These are phyloP conservation scores for Tricholoma sp. DNA, from an alignment of 768 basidiomycete genomes.

Conservation along the genomic window DNA sequence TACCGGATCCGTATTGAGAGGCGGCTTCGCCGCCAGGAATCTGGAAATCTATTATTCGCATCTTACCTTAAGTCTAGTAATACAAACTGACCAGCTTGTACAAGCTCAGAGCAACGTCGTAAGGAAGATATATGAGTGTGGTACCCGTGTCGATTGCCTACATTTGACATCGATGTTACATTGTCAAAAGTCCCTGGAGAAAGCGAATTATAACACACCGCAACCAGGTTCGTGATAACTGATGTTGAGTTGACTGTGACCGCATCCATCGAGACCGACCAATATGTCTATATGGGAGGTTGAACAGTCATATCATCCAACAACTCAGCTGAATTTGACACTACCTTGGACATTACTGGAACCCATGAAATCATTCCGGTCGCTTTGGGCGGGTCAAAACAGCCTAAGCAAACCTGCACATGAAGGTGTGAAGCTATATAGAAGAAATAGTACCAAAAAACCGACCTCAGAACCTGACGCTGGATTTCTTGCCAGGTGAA, in stretches of 20 bases:
- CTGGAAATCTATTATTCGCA: constrained; percentile 18
- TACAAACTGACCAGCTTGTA: constrained; percentile 35
- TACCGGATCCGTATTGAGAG: constrained; percentile 38
- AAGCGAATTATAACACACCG: constrained; percentile 25
- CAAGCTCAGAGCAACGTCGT: constrained; percentile 34
- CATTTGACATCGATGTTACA: neutral
- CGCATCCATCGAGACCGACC: constrained; percentile 49
- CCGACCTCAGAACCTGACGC: constrained; percentile 45
- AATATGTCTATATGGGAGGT: constrained; percentile 48
- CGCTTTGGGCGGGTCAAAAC: constrained; percentile 30
- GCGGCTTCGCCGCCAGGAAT: constrained; percentile 45
- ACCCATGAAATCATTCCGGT: constrained; percentile 26
- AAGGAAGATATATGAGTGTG: constrained; percentile 57
- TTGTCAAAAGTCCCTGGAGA: neutral
- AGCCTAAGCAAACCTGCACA: constrained; percentile 29
- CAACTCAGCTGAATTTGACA: neutral
- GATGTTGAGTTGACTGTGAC: constrained; percentile 26
- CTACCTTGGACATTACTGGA: constrained; percentile 32
- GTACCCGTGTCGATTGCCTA: constrained; percentile 70
- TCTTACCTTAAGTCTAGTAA: neutral
- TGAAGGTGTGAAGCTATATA: neutral
- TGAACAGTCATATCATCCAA: neutral
- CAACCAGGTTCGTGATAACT: constrained; percentile 23
- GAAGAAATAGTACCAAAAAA: neutral
- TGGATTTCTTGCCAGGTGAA: constrained; percentile 39